Evolutionary conservation across 495 filamentous ascomycete species (phyloP), one percentile per base, ranked within the genome.

Genomic region (Penicillium soppii): DNA sequence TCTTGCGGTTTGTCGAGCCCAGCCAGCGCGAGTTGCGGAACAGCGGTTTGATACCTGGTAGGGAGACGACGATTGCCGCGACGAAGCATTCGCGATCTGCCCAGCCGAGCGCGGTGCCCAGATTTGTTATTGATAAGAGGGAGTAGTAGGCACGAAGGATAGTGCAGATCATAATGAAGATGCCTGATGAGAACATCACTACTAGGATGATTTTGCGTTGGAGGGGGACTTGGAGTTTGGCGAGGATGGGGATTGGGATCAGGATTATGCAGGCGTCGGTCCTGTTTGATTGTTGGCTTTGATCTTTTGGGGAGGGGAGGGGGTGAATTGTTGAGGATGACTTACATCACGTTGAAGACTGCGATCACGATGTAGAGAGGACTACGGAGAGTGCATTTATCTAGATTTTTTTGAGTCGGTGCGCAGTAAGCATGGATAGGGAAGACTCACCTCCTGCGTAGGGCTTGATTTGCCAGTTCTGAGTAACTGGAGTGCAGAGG

Each of bases 391-490:
- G 63, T 66, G 43, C 63, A 66, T 41, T 58, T 43, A 37, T 63
- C 63, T 66, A 48, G 15, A 21, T 5, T 7, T 38, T 1, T 5
- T 27, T 27, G 25, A 27, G 9, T 5, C 25, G 4, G 25, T 9
- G 25, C 4, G 25, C 15, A 5, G 27, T 9, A 36, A 15, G 9
- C 9, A 27, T 22, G 29, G 39, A 17, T 6, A 23, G 25, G 8
- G 6, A 30, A 25, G 12, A 26, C 39, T 56, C 39, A 53, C 60
- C 60, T 58, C 78, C 77, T 20, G 78, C 69, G 46, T 72, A 63
- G 44, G 78, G 78, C 39, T 74, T 61, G 29, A 80, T 77, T 52
- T 81, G 77, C 74, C 75, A 81, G 10, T 76, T 73, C 3, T 64
- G 65, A 29, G 68, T 22, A 44, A 76, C 67, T 4, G 78, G 78